Percentiles rank a stretch among this genome's conserved stretches.
phyloP scores from a whole-genome alignment of 2,329 filamentous ascomycete genomes.

The Stachybotrys elegans region DNA sequence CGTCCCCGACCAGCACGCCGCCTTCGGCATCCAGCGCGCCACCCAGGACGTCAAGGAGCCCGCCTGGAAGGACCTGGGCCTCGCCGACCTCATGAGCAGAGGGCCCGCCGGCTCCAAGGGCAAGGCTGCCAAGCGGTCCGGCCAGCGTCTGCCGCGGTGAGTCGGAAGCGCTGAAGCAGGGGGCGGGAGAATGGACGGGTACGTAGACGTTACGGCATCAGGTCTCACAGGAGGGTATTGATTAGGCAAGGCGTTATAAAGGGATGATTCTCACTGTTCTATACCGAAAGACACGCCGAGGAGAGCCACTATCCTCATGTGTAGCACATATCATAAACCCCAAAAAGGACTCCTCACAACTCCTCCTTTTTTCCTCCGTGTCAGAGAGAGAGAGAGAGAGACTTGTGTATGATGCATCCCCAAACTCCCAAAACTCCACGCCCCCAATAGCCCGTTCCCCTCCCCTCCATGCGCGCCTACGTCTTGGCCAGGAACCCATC shows the following conservation, averaged over 20 bases:
- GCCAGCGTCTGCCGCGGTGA: slow-evolving; percentile 14
- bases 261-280: too few relatives aligned
- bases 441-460: not conserved
- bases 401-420: too few relatives aligned
- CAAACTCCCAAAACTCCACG: slow-evolving; percentile 4
- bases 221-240: too few relatives aligned
- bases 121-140: slow-evolving; percentile 13
- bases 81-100: slow-evolving; percentile 64
- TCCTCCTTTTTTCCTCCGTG: not conserved
- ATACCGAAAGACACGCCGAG: too few relatives aligned
- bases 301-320: too few relatives aligned
- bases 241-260: too few relatives aligned
- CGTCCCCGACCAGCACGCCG: slow-evolving; percentile 81
- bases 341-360: slow-evolving; percentile 7
- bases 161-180: too few relatives aligned
- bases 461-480: slow-evolving; percentile 12
- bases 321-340: slow-evolving; percentile 13
- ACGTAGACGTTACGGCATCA: too few relatives aligned
- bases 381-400: too few relatives aligned
- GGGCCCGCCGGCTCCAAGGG: slow-evolving; percentile 44
- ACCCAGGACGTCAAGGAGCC: slow-evolving; percentile 67
- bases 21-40: slow-evolving; percentile 78
- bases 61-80: slow-evolving; percentile 73
- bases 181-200: too few relatives aligned
- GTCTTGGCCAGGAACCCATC: slow-evolving; percentile 73